Base-by-base conservation (phyloP, 352 stramenopile species). In the Thraustotheca clavata region DNA sequence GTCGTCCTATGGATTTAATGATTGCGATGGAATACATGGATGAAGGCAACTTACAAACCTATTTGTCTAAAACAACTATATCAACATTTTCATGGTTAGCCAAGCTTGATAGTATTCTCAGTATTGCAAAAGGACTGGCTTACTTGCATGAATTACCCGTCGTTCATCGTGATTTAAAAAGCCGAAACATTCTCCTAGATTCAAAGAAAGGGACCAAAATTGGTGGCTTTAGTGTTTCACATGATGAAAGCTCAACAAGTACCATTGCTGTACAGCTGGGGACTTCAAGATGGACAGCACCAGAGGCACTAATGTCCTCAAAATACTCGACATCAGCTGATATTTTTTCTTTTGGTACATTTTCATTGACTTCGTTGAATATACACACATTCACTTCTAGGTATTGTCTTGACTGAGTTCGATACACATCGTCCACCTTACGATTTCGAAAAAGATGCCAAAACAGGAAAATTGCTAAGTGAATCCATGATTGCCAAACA, bases 141-240 rank as follows among this genome's bases (percentile, higher is more conserved):
- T 61, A 61, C 52, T 11, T 61, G 18, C 52, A 61, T 27, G 29
- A n/a, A 26, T 49, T 61, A 16, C 29, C 29, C 29, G 34, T 61
- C 34, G 34, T 61, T 4, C 52, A 61, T 7, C 52, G 52, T 26
- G 52, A 61, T 16, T 24, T 61, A 34, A 61, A 61, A 22, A 49
- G 16, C 16, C 22, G 29, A 11, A 61, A 61, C 32, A 49, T 61
- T 24, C 34, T 61, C 12, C 20, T 61, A 24, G 52, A 61, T 26
- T 55, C 22, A 22, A 47, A 49, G 5, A 61, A 61, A 26, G 52
- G 52, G 35, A 47, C 32, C 52, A 61, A 61, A 22, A 24, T 61
- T n/a, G 34, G 24, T 24, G 52, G 34, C 8, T 61, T 61, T 61
- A 24, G 32, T 29, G 22, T 61, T 16, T 61, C 52, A n/a, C 22